phyloP scores from a whole-genome alignment of 129 eudicot genomes.

The Calendula officinalis region DNA sequence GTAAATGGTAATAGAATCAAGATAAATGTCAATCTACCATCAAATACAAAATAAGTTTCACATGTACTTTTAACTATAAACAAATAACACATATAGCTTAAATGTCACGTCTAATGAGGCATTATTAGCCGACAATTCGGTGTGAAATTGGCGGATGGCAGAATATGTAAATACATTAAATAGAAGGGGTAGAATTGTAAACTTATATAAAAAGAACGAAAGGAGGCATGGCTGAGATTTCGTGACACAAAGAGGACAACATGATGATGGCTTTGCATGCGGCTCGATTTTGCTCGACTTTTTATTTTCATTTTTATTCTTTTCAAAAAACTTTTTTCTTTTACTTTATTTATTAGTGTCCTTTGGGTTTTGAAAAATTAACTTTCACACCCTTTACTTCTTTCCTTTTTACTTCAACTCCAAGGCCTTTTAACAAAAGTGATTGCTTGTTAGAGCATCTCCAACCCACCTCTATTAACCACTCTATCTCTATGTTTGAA shows the following conservation, averaged over 20 bases:
- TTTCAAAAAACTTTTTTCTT: conserved; percentile 21
- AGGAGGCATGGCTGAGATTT: conserved; percentile 27
- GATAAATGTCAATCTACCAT: neutral
- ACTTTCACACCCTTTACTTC: conserved; percentile 22
- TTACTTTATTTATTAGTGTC: neutral
- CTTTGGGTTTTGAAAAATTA: neutral
- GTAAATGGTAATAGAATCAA: no score
- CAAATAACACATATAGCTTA: neutral
- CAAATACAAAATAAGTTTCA: neutral
- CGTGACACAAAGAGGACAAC: conserved; percentile 54
- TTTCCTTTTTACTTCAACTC: conserved; percentile 10
- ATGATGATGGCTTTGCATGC: conserved; percentile 88
- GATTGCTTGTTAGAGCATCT: conserved; percentile 15
- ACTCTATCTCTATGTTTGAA: no score
- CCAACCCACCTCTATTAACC: no score
- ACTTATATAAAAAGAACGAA: conserved; percentile 4
- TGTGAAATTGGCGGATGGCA: conserved; percentile 28
- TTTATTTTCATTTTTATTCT: conserved; percentile 11
- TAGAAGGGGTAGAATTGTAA: neutral
- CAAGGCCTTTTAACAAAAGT: conserved; percentile 11
- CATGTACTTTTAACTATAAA: neutral
- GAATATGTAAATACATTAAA: neutral
- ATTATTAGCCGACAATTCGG: neutral
- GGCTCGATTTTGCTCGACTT: conserved; percentile 38
- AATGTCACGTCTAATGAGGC: neutral